A percentile compares a stretch with the other conserved stretches of the same genome.
phyloP scores from a whole-genome alignment of 2,329 filamentous ascomycete species.

The Botrytis squamosa region DNA sequence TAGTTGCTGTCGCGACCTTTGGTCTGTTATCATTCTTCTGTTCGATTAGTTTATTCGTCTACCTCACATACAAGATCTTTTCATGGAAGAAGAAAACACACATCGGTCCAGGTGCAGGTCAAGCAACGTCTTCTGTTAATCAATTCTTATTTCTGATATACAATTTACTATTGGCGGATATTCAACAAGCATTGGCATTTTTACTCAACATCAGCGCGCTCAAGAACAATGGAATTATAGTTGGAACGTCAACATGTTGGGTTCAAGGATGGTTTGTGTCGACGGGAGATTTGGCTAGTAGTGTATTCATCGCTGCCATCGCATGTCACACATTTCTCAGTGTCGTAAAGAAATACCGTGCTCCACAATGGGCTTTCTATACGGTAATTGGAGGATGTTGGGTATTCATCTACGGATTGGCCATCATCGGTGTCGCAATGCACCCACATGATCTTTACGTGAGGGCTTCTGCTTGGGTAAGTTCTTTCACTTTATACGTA shows the following conservation, averaged over 20 bases:
- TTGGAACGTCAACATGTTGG: conserved; percentile 55
- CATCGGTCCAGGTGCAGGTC: conserved; percentile 11
- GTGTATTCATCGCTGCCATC: conserved; percentile 65
- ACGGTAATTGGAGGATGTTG: conserved; percentile 50
- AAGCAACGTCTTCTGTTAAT: conserved; percentile 46
- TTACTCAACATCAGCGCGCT: conserved; percentile 62
- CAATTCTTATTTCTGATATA: conserved; percentile 69
- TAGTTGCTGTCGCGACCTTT: conserved; percentile 47
- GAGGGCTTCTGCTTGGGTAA: conserved; percentile 62
- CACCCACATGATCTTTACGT: conserved; percentile 53
- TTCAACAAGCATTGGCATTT: conserved; percentile 65
- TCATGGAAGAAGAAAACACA: conserved; percentile 29
- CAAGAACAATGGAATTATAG: conserved; percentile 51
- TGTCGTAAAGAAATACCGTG: conserved; percentile 55
- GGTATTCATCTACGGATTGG: conserved; percentile 58
- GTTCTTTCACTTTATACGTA: conserved; percentile 27
- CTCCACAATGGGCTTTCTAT: conserved; percentile 53
- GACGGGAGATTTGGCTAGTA: conserved; percentile 63
- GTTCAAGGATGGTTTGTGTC: conserved; percentile 69
- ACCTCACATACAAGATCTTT: conserved; percentile 43
- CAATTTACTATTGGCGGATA: conserved; percentile 67
- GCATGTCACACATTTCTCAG: conserved; percentile 65
- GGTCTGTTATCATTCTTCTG: conserved; percentile 49
- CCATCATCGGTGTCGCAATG: conserved; percentile 47
- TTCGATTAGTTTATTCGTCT: conserved; percentile 44